Evolutionary conservation across 208 protist genomes (phyloP), one percentile per base, ranked within the genome.

Genomic region (Angomonas ambiguus): DNA sequence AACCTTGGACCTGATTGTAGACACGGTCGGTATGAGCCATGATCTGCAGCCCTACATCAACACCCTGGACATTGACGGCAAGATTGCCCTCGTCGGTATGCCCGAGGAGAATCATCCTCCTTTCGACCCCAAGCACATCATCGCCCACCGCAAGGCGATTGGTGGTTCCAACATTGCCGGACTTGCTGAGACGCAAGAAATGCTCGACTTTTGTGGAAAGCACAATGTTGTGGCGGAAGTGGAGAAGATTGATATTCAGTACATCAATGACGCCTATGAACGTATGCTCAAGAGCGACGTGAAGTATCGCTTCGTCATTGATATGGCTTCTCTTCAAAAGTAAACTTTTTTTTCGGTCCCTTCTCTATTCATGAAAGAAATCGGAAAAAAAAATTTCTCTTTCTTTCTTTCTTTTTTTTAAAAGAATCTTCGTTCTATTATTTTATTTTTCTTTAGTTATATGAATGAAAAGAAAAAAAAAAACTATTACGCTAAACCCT

Each of bases 171-270:
- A 65, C 35, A 91, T 96, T 58, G 85, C 77, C 33, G 83, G 84
- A 25, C 84, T 93, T 24, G 42, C 63, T 22, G 83, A 84, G 53
- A 93, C 83, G 27, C 85, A 94, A 51, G 92, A 94, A 62, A 87
- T 97, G 75, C 73, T 97, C 20, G 77, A 92, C 71, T 87, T 97
- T 68, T 93, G 85, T 62, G 73, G 62, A 35, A 67, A 88, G 71
- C 76, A 95, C 74, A 78, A 78, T 62, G 87, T 95, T 51, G 65
- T 69, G 5, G 72, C 82, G 28, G 76, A 82, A 2, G 80, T 91
- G 41, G 80, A 92, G 68, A 76, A 82, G 69, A 86, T 91, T 65
- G 68, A 70, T 25, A 88, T 88, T 30, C 48, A 80, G 33, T 69
- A 85, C 57, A 87, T 92, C 78, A 92, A 92, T 61, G 72, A 80